Base-by-base conservation (phyloP, 768 basidiomycete genomes). In the Tulasnella sp. region DNA sequence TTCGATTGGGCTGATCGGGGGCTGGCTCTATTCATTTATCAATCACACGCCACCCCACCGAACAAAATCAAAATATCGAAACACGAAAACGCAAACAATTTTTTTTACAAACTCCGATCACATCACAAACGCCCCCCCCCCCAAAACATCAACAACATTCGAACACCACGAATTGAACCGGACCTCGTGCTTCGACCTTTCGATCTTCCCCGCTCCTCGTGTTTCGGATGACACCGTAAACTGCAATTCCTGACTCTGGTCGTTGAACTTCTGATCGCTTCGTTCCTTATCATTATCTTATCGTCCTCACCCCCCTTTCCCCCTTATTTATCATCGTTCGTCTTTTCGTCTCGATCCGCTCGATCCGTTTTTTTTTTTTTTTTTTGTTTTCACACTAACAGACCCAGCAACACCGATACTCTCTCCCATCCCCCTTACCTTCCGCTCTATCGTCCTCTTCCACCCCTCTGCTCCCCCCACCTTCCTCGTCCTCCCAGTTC, bases 371-470 rank as follows among this genome's bases (percentile, higher is more conserved):
- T n/a, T n/a, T n/a, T n/a, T n/a, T n/a, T n/a, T n/a, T n/a, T n/a
- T n/a, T n/a, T n/a, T n/a, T n/a, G n/a, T n/a, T n/a, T 72, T 14
- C 40, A 4, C 18, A 27, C 71, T 34, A 40, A 75, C 52, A 76
- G 75, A 8, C 46, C 38, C 24, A n/a, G n/a, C n/a, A 76, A 4
- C 75, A 76, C 42, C 24, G 75, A 56, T 52, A 76, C 75, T 76
- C 75, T 27, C 75, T 76, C 27, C 75, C 75, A 34, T 76, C 75
- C 5, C 75, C 52, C 36, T 44, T 74, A 42, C 74, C 74, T 42
- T 42, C 71, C 21, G 19, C 27, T 10, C 21, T 72, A 34, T 42
- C 71, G 24, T 36, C 74, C 52, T 52, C 52, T 52, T 52, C 52
- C 7, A 36, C 71, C 71, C 71, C 36, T 7, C 27, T 72, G 6